Conservation (phyloP, 345 rosid species). For the Lumnitzera littorea region DNA sequence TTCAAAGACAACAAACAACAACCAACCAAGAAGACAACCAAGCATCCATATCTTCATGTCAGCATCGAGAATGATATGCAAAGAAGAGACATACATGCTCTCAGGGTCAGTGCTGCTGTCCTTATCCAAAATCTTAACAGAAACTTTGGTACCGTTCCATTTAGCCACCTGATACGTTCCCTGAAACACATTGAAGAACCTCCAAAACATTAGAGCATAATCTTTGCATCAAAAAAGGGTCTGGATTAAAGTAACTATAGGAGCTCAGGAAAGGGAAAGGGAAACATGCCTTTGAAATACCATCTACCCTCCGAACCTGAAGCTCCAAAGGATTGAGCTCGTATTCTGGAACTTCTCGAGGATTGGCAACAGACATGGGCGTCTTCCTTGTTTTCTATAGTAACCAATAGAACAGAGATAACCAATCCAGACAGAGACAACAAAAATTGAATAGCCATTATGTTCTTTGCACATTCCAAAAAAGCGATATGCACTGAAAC, state of each 20-base stretch:
- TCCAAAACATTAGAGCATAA: background rate
- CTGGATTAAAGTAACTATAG: background rate
- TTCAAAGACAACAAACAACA: background rate
- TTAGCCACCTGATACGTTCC: constrained; percentile 94
- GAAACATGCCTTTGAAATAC: constrained; percentile 59
- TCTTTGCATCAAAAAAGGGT: background rate
- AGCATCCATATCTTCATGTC: no score
- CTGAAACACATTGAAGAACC: constrained; percentile 24
- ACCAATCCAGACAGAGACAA: constrained; percentile 1
- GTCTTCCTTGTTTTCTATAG: constrained; percentile 86
- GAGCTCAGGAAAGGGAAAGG: background rate
- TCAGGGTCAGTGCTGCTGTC: constrained; percentile 64
- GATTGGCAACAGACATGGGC: constrained; percentile 88
- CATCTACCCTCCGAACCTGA: constrained; percentile 80
- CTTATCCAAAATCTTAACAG: constrained; percentile 83
- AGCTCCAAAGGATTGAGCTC: constrained; percentile 93
- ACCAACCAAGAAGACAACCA: no score
- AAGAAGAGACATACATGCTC: constrained; percentile 43
- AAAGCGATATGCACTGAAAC: no score
- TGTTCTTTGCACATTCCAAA: background rate
- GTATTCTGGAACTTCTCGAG: constrained; percentile 89
- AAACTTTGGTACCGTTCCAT: constrained; percentile 96
- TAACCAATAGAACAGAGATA: constrained; percentile 9
- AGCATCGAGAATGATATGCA: background rate
- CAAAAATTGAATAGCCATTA: constrained; percentile 3